Evolutionary conservation across 345 rosid genomes (phyloP).

Genomic region (Heritiera littoralis): DNA sequence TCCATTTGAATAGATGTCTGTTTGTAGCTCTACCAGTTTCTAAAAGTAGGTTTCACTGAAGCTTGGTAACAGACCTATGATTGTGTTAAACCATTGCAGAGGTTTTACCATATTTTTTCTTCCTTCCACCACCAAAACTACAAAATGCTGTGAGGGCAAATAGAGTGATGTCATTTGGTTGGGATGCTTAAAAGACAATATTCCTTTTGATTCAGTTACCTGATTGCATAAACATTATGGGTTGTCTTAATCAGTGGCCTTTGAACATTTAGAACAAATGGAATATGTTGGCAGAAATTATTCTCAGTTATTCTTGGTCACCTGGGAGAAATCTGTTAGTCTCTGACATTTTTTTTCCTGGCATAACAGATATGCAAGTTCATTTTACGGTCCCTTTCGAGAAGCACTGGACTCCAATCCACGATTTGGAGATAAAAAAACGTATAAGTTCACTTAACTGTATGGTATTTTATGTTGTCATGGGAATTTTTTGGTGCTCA

Average conservation of each 20-base stretch:
- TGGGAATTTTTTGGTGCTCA: conserved; percentile 7
- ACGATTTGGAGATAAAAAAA: conserved; percentile 92
- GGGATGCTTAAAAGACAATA: not conserved
- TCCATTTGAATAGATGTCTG: not conserved
- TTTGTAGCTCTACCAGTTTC: not conserved
- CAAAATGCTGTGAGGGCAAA: not conserved
- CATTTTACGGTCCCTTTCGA: conserved; percentile 94
- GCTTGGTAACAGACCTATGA: not conserved
- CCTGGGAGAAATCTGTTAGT: not conserved
- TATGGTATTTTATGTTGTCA: not conserved
- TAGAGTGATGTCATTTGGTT: not conserved
- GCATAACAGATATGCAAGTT: conserved; percentile 79
- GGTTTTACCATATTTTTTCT: not conserved
- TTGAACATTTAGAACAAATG: not conserved
- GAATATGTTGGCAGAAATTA: not conserved
- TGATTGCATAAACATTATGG: not conserved
- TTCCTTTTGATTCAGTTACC: not conserved
- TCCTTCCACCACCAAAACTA: not conserved
- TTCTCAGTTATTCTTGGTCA: not conserved
- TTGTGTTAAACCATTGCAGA: not conserved
- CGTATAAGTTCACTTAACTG: conserved; percentile 47
- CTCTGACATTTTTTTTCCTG: conserved; percentile 18
- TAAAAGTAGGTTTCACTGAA: not conserved
- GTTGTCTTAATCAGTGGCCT: not conserved
- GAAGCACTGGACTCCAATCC: conserved; percentile 95